A percentile compares a stretch with the other conserved stretches of the same genome.
phyloP scores from a whole-genome alignment of 2,329 filamentous ascomycete genomes.

The Zasmidium angulare region DNA sequence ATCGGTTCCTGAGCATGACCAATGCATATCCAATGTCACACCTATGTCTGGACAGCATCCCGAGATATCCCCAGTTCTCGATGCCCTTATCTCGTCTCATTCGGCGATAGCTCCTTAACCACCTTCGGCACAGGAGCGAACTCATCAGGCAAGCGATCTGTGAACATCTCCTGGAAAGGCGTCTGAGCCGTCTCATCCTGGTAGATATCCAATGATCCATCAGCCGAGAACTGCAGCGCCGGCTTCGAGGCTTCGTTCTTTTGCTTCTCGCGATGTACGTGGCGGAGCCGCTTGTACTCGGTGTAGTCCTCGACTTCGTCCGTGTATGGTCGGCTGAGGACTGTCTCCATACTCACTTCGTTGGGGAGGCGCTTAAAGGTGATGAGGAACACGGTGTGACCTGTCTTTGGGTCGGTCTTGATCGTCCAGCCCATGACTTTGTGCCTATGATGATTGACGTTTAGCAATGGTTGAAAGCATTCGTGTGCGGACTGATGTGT shows the following conservation, averaged over 20 bases:
- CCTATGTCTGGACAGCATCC: neutral
- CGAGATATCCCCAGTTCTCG: neutral
- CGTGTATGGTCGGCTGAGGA: slow-evolving; percentile 41
- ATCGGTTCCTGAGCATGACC: neutral
- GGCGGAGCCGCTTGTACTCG: slow-evolving; percentile 47
- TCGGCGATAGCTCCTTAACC: neutral
- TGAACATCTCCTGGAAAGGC: neutral
- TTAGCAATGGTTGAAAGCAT: too few species aligned
- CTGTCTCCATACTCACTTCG: slow-evolving; percentile 36
- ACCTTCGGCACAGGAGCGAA: neutral
- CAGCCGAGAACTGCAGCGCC: neutral
- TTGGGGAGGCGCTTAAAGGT: slow-evolving; percentile 36
- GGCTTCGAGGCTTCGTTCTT: neutral
- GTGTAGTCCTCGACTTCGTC: slow-evolving; percentile 50
- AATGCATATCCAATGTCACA: neutral
- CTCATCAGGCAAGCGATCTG: neutral
- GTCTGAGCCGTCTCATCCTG: neutral
- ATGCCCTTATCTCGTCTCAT: neutral
- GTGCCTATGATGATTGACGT: slow-evolving; percentile 28
- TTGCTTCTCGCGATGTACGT: slow-evolving; percentile 11
- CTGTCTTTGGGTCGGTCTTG: slow-evolving; percentile 26
- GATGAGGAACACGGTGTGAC: slow-evolving; percentile 39
- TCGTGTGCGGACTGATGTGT: too few species aligned
- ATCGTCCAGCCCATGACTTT: slow-evolving; percentile 45
- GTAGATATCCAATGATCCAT: neutral